Base-by-base conservation (phyloP, 75 land plant species). In the Pinus albicaulis region DNA sequence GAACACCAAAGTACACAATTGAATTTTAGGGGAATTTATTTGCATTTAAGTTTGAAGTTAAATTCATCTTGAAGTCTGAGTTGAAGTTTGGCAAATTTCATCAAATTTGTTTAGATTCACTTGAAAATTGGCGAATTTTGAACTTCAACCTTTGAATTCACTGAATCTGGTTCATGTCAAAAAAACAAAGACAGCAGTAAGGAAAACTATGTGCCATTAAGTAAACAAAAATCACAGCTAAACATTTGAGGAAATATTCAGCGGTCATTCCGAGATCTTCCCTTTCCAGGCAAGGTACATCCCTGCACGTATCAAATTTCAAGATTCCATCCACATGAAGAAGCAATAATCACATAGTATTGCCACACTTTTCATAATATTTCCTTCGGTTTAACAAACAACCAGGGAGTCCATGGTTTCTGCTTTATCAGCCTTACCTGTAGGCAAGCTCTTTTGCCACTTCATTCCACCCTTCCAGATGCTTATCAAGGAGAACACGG, bases 391-490 rank as follows among this genome's bases (percentile, higher is more conserved):
- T 76, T 24, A n/a, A 38, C n/a, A 36, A 68, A 34, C 23, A 41
- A 38, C 22, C 41, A 20, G 44, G 23, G 41, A 20, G 22, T 17
- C 41, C 41, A 5, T 68, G 22, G 38, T 41, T 63, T 64, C 34
- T 17, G 8, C 16, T 28, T 64, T 16, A 16, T 64, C 36, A 57
- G 41, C 83, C 91, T 91, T 75, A 94, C 93, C 83, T 87, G 71
- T 94, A 97, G 16, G 95, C 95, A 73, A 91, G 89, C 61, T 92
- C 86, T 74, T 82, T 92, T 34, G 89, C 80, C 61, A 68, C 62
- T 34, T 91, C 92, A 85, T 82, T 92, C 99, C 92, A 90, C 17
- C 93, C 98, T 31, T 89, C 80, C 68, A 94, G 82, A 69, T 89
- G 92, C 36, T 85, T 86, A 74, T 97, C 95, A 23, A 97, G 68